Evolutionary conservation across 306 rosid species (phyloP).

Genomic region (Albizia julibrissin): DNA sequence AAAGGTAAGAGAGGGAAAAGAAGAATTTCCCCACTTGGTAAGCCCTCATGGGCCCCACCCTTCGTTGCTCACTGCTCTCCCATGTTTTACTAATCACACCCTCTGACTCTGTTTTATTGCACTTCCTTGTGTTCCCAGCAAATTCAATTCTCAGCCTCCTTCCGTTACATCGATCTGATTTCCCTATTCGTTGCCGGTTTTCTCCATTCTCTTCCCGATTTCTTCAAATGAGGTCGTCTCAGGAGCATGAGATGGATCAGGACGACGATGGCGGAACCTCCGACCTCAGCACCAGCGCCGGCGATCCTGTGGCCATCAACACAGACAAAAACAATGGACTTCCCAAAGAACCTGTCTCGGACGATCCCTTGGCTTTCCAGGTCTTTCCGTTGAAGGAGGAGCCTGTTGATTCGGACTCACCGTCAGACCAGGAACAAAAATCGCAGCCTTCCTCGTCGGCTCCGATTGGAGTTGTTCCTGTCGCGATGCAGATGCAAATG

Average conservation of each 20-base stretch:
- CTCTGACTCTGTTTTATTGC: slow-evolving; percentile 21
- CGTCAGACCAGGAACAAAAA: slow-evolving; percentile 15
- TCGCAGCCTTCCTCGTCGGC: neutral
- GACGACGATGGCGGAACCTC: slow-evolving; percentile 37
- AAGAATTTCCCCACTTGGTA: neutral
- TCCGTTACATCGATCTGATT: neutral
- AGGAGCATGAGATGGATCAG: slow-evolving; percentile 24
- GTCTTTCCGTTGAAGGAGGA: slow-evolving; percentile 35
- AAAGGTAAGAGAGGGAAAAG: neutral
- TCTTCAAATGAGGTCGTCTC: slow-evolving; percentile 24
- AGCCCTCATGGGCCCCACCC: neutral
- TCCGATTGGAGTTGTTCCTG: slow-evolving; percentile 38
- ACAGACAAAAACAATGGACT: slow-evolving; percentile 13
- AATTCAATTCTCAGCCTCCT: neutral
- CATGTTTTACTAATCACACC: neutral
- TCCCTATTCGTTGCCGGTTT: neutral
- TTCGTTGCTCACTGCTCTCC: neutral
- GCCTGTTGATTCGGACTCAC: slow-evolving; percentile 26
- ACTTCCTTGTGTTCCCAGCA: slow-evolving; percentile 2
- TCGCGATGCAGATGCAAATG: slow-evolving; percentile 29
- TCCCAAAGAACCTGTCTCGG: neutral
- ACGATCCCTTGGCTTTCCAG: neutral
- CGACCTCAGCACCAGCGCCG: slow-evolving; percentile 41
- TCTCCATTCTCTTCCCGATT: neutral
- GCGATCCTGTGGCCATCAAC: neutral